Evolutionary conservation across 306 rosid species (phyloP), one percentile per base, ranked within the genome.

Genomic region (Elaeagnus macrophylla): DNA sequence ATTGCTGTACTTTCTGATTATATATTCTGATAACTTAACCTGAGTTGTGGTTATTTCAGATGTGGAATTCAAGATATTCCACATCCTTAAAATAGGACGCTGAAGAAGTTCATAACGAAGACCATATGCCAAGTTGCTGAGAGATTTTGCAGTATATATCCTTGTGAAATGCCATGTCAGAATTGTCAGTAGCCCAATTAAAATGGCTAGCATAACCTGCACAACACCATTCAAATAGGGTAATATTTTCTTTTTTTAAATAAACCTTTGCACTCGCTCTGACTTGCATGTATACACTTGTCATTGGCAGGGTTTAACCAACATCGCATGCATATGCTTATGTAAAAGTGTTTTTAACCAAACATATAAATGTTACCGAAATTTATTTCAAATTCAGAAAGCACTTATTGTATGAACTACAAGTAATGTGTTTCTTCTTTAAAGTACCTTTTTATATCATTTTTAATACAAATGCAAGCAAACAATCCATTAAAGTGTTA

Each of bases 91-190:
- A 57, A 93, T 65, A 1, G 99, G 99, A 9, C 99, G 89, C 40
- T 93, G 99, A 2, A 93, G 86, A 72, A 93, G 85, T 64, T 93
- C 99, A 10, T 84, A 80, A 8, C 99, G 96, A 45, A 93, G 81
- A 48, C 86, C 96, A 65, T 87, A 93, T 3, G 99, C 99, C 77
- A 93, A 78, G 78, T 75, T 79, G 60, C 67, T 71, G 3, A 93
- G 75, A 12, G 99, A 93, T 66, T 82, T 79, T 41, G 82, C 66
- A 0, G 99, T 93, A 73, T 93, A 93, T 67, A 76, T 79, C 82
- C 79, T 87, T 2, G 99, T 93, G 67, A 93, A 84, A 73, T 93
- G 99, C 99, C 99, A 93, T 35, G 99, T 93, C 57, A 93, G 69
- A 67, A 93, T 84, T 15, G 99, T 93, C 32, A 93, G 73, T 25